These are phyloP conservation scores for Rosellinia necatrix DNA, from an alignment of 2,329 filamentous ascomycete genomes.

Conservation along the genomic window DNA sequence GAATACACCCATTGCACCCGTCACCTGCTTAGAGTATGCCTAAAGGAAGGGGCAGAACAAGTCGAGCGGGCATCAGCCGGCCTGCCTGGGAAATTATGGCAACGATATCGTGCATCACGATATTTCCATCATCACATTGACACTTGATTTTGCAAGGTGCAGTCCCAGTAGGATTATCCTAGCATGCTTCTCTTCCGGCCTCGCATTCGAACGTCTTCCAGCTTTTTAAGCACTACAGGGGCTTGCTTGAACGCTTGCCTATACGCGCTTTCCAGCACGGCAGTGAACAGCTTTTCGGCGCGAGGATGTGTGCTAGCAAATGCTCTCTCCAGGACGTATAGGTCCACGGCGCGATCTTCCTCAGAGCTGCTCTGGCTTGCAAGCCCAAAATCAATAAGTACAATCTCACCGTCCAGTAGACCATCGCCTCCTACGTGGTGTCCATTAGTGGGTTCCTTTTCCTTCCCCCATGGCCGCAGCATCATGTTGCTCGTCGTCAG, in stretches of 20 bases:
- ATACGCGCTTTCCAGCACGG: slow-evolving; percentile 74
- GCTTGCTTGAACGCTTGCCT: slow-evolving; percentile 75
- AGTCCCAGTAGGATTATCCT: slow-evolving; percentile 56
- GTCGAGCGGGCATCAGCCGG: background rate
- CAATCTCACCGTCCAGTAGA: slow-evolving; percentile 70
- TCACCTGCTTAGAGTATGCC: no score
- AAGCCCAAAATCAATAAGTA: slow-evolving; percentile 93
- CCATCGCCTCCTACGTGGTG: slow-evolving; percentile 27
- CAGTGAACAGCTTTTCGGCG: slow-evolving; percentile 75
- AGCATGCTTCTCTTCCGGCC: slow-evolving; percentile 97
- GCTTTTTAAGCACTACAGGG: slow-evolving; percentile 72
- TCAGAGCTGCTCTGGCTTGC: slow-evolving; percentile 80
- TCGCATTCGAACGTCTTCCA: slow-evolving; percentile 92
- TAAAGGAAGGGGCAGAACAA: slow-evolving; percentile 13
- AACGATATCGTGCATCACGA: slow-evolving; percentile 14
- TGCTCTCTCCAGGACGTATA: slow-evolving; percentile 93
- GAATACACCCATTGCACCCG: no score
- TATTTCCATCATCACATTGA: slow-evolving; percentile 8
- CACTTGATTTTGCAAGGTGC: slow-evolving; percentile 1
- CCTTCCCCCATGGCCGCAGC: slow-evolving; percentile 56
- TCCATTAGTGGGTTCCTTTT: slow-evolving; percentile 23
- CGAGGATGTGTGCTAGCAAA: slow-evolving; percentile 94
- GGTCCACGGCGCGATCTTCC: slow-evolving; percentile 91
- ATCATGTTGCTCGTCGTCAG: slow-evolving; percentile 98
- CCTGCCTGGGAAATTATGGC: background rate